Evolutionary conservation across 495 filamentous ascomycete species (phyloP).

Genomic region (Cladorrhinum samala): DNA sequence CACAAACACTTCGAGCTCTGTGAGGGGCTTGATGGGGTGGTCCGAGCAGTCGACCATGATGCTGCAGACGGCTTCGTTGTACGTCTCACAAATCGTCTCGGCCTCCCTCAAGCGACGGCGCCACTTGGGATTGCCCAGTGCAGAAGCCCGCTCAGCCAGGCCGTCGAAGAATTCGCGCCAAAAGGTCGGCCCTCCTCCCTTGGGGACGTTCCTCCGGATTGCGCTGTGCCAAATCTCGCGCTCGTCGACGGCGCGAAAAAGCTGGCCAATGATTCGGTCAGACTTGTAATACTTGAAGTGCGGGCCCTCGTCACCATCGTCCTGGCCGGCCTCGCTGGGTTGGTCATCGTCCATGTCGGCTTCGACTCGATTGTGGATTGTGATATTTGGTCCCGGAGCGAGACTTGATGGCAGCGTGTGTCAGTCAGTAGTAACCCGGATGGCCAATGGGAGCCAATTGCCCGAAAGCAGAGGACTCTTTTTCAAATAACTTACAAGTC

Average conservation of each 20-base stretch:
- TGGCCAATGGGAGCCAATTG: not conserved
- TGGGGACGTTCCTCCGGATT: slow-evolving; percentile 31
- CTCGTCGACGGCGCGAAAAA: slow-evolving; percentile 74
- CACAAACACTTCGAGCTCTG: slow-evolving; percentile 70
- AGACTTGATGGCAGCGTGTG: slow-evolving; percentile 34
- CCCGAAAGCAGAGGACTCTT: not conserved
- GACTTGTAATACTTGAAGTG: slow-evolving; percentile 57
- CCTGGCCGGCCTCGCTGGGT: slow-evolving; percentile 31
- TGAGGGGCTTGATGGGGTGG: slow-evolving; percentile 50
- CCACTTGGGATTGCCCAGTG: slow-evolving; percentile 23
- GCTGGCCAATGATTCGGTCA: slow-evolving; percentile 60
- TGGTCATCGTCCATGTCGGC: slow-evolving; percentile 41
- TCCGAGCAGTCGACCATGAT: slow-evolving; percentile 54
- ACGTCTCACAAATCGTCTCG: slow-evolving; percentile 51
- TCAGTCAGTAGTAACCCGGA: slow-evolving; percentile 9
- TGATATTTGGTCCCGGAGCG: slow-evolving; percentile 56
- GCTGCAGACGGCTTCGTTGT: slow-evolving; percentile 54
- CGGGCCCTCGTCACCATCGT: slow-evolving; percentile 49
- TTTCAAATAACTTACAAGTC: slow-evolving; percentile 47
- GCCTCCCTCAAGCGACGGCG: slow-evolving; percentile 39
- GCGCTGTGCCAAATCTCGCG: slow-evolving; percentile 55
- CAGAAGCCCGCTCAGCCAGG: slow-evolving; percentile 25
- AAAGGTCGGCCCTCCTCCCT: slow-evolving; percentile 23
- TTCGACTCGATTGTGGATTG: slow-evolving; percentile 41
- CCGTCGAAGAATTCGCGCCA: slow-evolving; percentile 44